Evolutionary conservation across 768 basidiomycete species (phyloP).

Genomic region (Cystobasidium tubakii): DNA sequence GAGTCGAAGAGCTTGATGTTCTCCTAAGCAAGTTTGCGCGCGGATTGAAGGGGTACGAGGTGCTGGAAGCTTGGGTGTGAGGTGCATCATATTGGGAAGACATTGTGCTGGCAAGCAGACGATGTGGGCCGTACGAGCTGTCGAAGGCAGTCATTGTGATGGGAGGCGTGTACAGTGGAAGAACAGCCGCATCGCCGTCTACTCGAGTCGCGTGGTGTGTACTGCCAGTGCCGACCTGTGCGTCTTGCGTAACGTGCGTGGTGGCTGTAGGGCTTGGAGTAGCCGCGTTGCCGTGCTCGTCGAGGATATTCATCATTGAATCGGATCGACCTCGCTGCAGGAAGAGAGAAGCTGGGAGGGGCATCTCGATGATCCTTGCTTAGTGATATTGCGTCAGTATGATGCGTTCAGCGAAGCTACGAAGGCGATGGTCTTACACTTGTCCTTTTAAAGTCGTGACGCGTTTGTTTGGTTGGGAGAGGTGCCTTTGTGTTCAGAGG

Average conservation of each 20-base stretch:
- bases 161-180: background rate
- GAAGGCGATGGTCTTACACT: background rate
- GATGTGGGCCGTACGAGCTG: background rate
- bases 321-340: background rate
- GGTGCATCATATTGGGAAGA: background rate
- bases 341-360: constrained; percentile 12
- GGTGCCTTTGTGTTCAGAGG: background rate
- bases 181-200: background rate
- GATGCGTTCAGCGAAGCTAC: background rate
- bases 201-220: background rate
- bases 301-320: background rate
- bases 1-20: constrained; percentile 1
- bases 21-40: background rate
- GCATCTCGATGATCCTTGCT: background rate
- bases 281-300: background rate
- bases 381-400: background rate
- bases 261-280: background rate
- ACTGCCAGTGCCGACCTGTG: background rate
- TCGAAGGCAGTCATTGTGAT: constrained; percentile 11
- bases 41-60: background rate
- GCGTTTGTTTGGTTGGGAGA: constrained; percentile 10
- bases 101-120: background rate
- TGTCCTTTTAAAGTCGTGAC: background rate
- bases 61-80: background rate
- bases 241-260: background rate